Evolutionary conservation across 1,284 basidiomycete genomes (phyloP), one percentile per base, ranked within the genome.

Genomic region (Cryptococcus hybrid): DNA sequence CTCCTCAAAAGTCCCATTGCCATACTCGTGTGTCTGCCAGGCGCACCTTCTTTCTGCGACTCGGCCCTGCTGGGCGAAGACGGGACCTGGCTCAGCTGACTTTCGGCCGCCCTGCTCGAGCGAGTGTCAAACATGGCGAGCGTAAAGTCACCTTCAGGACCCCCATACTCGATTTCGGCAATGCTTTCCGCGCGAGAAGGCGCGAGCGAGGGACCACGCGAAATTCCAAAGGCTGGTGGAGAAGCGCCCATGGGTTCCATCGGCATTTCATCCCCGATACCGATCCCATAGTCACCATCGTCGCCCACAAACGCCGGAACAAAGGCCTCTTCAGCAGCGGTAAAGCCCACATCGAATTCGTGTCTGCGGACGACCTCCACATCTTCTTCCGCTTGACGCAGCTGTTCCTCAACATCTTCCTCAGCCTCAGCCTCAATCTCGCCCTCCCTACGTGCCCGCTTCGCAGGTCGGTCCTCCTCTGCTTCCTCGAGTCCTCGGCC

Each of bases 101-200:
- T 64, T 5, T 51, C 51, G 34, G 57, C 63, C 5, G 60, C 60
- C 75, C 61, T 82, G 80, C 45, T 64, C 13, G 47, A 42, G 51
- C 86, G 84, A 44, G 83, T 78, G 70, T 95, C 93, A 71, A 96
- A 96, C 62, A 85, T 81, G 4, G 88, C 87, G 59, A 96, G 88
- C 0, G 88, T 88, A 70, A 90, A 90, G 37, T 83, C 82, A 18
- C 59, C 65, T 13, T 47, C 47, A n/a, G 58, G 58, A 7, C 59
- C 12, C 15, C 63, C 66, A 42, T 55, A 67, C 37, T 68, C 66
- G 42, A 69, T 60, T 30, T 64, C 63, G 18, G 85, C 86, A 5
- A 82, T 80, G 3, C 64, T 67, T 18, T 67, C 66, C 7, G 68
- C 64, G 12, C 68, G 61, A 5, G 68, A 68, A 1, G 67, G 69